Percentiles rank a stretch among this genome's conserved stretches.
Evolutionary conservation across 2,329 filamentous ascomycete species (phyloP).

Genomic region (Ascochyta pisi): DNA sequence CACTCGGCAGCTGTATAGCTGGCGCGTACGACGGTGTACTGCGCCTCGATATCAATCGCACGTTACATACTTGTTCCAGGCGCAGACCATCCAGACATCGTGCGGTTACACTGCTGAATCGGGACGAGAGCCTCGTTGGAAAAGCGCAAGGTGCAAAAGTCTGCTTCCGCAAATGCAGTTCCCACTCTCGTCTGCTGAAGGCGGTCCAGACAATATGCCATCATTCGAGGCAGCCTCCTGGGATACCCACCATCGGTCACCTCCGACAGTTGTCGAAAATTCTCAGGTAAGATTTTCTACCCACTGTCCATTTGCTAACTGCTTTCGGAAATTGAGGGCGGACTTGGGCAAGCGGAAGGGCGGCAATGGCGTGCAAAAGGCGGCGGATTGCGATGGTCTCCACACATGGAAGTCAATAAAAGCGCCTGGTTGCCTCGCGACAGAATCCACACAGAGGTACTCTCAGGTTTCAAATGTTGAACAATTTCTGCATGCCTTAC

Average conservation of each 20-base stretch:
- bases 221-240: neutral
- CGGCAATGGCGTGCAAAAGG: constrained; percentile 16
- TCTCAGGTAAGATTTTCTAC: constrained; percentile 17
- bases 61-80: neutral
- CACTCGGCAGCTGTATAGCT: too few relatives aligned
- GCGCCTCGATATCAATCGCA: neutral
- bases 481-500: constrained; percentile 10
- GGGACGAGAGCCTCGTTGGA: neutral
- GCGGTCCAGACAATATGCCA: constrained; percentile 2
- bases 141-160: neutral
- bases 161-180: neutral
- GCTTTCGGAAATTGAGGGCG: constrained; percentile 12
- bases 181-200: neutral
- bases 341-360: constrained; percentile 7
- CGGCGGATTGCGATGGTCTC: constrained; percentile 14
- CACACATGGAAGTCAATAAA: constrained; percentile 12
- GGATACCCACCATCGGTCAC: constrained; percentile 16
- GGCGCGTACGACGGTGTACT: too few relatives aligned
- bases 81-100: neutral
- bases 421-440: constrained; percentile 5
- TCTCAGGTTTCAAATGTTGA: neutral
- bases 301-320: constrained; percentile 8
- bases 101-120: constrained; percentile 6
- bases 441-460: neutral
- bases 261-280: constrained; percentile 15